These are phyloP conservation scores for Venturia effusa DNA, from an alignment of 2,329 filamentous ascomycete species.

Conservation along the genomic window DNA sequence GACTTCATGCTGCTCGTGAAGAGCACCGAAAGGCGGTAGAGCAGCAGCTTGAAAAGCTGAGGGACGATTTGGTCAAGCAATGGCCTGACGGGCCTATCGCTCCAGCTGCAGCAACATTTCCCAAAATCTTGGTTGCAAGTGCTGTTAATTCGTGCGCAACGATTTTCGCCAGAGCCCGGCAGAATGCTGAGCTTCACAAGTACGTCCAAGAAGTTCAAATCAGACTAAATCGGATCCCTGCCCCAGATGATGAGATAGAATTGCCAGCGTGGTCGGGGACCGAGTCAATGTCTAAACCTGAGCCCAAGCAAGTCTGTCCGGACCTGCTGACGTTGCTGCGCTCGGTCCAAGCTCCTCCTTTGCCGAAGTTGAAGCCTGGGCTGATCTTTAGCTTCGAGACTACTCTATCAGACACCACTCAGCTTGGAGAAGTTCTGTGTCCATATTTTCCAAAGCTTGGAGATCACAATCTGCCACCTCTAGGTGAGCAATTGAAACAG, in stretches of 20 bases:
- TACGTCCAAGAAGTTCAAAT: neutral
- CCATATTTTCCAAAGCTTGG: neutral
- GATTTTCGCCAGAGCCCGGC: neutral
- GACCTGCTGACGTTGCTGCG: neutral
- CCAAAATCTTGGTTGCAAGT: neutral
- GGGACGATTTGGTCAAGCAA: neutral
- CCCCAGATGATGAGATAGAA: neutral
- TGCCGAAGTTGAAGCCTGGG: neutral
- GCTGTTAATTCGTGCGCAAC: neutral
- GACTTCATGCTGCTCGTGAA: neutral
- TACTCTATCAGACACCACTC: neutral
- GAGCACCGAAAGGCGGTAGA: neutral
- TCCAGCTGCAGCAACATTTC: neutral
- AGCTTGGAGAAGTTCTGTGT: neutral
- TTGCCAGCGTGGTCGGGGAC: neutral
- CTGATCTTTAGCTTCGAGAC: neutral
- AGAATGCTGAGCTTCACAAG: neutral
- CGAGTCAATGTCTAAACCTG: neutral
- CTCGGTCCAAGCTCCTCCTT: neutral
- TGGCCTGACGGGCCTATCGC: neutral
- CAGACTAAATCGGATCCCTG: neutral
- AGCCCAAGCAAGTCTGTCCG: neutral
- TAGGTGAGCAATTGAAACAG: too few species aligned
- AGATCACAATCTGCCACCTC: neutral
- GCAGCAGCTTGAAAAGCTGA: neutral